Base-by-base conservation (phyloP, 495 filamentous ascomycete genomes). In the Talaromyces thailandensis region DNA sequence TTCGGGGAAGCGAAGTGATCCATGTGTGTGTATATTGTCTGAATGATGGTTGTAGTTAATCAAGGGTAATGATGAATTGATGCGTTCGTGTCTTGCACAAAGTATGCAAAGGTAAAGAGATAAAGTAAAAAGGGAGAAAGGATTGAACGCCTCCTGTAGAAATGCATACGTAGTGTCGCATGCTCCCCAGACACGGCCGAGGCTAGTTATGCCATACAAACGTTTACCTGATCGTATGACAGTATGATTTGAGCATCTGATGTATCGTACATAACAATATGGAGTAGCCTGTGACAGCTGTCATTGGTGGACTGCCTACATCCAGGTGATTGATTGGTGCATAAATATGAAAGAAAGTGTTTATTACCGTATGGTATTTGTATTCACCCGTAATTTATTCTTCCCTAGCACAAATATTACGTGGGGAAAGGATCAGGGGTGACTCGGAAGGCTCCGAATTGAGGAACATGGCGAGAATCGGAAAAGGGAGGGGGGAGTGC, bases 1-100 rank as follows among this genome's bases (percentile, higher is more conserved):
- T 40, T 61, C 12, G 40, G 24, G 6, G 59, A 61, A 16, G 59
- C 59, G 16, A 61, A 51, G 50, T 61, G 59, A 21, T 61, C 59
- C 59, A 61, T 61, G 59, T 31, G 12, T 35, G 55, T 12, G 57
- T 24, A 23, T 35, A 12, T 35, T 2, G 57, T 60, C 2, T 45
- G 23, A 31, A 6, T 5, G 28, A 26, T 31, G 26, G 21, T 31
- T 37, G 26, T 31, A n/a, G 55, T 12, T 31, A n/a, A 26, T 12
- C 23, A 9, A 43, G 37, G n/a, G 37, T 43, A 6, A 9, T 48
- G 43, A 48, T 16, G 14, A 40, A 40, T 40, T 4, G 35, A 9
- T 40, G 14, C 5, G 16, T 40, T 40, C 35, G 16, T 14, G 43
- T 48, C 43, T 18, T 48, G n/a, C 43, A 28, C 51, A 7, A 55